phyloP scores from a whole-genome alignment of 768 basidiomycete genomes.

The Sarcodon aspratus region DNA sequence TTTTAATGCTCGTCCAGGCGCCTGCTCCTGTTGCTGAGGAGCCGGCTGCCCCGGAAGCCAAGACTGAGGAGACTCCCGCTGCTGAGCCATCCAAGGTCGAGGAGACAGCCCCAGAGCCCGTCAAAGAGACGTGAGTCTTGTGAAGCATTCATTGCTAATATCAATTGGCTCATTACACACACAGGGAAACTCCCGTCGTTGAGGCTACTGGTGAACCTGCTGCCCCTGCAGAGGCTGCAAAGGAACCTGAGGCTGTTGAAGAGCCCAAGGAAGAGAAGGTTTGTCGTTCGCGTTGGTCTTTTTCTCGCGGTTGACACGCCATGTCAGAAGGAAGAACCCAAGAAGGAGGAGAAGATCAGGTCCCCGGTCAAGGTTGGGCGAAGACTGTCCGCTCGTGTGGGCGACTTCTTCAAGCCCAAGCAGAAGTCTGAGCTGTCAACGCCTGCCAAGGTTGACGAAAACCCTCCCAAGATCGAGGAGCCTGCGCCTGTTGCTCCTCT shows the following conservation, averaged over 20 bases:
- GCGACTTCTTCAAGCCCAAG: constrained; percentile 74
- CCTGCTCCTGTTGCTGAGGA: constrained; percentile 28
- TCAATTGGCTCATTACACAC: constrained; percentile 4
- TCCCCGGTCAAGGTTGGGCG: constrained; percentile 54
- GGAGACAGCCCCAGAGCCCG: constrained; percentile 36
- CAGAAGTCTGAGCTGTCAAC: constrained; percentile 50
- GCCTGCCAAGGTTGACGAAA: constrained; percentile 79
- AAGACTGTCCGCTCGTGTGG: constrained; percentile 76
- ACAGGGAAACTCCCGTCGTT: constrained; percentile 18
- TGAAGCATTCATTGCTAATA: neutral
- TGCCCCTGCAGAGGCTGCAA: constrained; percentile 18
- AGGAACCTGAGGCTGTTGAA: constrained; percentile 26
- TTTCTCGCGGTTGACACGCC: neutral
- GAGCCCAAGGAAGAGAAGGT: constrained; percentile 58
- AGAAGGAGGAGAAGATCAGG: constrained; percentile 26
- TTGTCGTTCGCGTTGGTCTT: constrained; percentile 1
- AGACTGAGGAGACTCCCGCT: constrained; percentile 33
- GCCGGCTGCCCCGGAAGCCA: constrained; percentile 19
- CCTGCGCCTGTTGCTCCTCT: constrained; percentile 74
- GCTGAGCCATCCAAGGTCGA: constrained; percentile 19
- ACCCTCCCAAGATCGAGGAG: constrained; percentile 83
- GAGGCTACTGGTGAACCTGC: constrained; percentile 23
- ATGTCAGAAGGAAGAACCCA: constrained; percentile 33
- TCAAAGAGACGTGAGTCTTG: constrained; percentile 57
- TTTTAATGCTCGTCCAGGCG: constrained; percentile 7